phyloP scores from a whole-genome alignment of 805 yeast species.

The Metschnikowia vanudenii region DNA sequence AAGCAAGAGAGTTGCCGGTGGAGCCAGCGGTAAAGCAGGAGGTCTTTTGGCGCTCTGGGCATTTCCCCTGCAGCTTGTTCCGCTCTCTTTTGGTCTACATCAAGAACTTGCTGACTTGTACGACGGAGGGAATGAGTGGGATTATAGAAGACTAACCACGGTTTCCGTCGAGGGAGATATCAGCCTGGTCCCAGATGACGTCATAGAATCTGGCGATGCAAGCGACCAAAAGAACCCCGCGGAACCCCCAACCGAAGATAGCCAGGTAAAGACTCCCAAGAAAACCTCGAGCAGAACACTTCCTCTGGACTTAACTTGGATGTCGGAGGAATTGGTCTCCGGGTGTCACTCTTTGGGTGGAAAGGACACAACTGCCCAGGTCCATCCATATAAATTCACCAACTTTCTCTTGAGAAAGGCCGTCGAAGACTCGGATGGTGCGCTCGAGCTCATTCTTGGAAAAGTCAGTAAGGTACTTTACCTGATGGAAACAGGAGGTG shows the following conservation, averaged over 20 bases:
- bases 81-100: conserved; percentile 81
- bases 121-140: conserved; percentile 89
- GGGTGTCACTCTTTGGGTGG: conserved; percentile 83
- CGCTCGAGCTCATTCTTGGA: conserved; percentile 82
- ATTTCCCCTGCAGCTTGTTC: conserved; percentile 91
- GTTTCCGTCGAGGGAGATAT: conserved; percentile 85
- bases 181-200: conserved; percentile 24
- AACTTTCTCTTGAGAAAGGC: conserved; percentile 76
- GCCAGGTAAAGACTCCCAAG: conserved; percentile 32
- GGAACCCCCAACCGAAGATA: not conserved
- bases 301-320: conserved; percentile 78
- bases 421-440: conserved; percentile 61
- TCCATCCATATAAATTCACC: conserved; percentile 94
- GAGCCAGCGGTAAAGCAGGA: conserved; percentile 97
- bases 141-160: conserved; percentile 84
- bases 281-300: conserved; percentile 27
- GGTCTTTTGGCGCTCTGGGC: conserved; percentile 96
- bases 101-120: conserved; percentile 75
- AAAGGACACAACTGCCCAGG: conserved; percentile 88
- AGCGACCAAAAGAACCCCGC: not conserved
- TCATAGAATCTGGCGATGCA: conserved; percentile 19
- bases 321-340: conserved; percentile 58
- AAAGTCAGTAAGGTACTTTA: conserved; percentile 70
- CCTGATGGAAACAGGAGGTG: conserved; percentile 61
- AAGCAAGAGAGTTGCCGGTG: conserved; percentile 91